Conservation (phyloP, 371 early-diverging fungal genomes). For the Dipsacomyces acuminosporus region DNA sequence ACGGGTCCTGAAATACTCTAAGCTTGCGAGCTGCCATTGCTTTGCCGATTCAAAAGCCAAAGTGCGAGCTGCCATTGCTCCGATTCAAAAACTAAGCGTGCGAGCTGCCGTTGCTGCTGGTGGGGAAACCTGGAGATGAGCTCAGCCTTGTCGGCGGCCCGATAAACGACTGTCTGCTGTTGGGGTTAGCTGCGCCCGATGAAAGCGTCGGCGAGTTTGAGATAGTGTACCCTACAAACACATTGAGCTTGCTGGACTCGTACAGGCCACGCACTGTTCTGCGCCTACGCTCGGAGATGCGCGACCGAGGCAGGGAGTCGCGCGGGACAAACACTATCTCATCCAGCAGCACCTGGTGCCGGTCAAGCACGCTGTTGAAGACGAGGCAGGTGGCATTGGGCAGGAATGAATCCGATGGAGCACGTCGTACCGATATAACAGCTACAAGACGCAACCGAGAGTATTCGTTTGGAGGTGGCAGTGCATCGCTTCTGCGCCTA, state of each 20-base stretch:
- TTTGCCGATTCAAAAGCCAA: too few relatives aligned
- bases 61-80: too few relatives aligned
- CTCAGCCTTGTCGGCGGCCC: slow-evolving; percentile 4
- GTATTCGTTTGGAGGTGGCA: not conserved
- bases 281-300: slow-evolving; percentile 48
- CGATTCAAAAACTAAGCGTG: too few relatives aligned
- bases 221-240: slow-evolving; percentile 26
- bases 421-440: slow-evolving; percentile 22
- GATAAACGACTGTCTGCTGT: slow-evolving; percentile 26
- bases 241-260: slow-evolving; percentile 47
- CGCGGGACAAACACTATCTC: slow-evolving; percentile 62
- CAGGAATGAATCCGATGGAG: slow-evolving; percentile 23
- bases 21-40: too few relatives aligned
- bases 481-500: not conserved
- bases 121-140: not conserved
- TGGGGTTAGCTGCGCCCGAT: slow-evolving; percentile 19
- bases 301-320: slow-evolving; percentile 56
- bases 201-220: slow-evolving; percentile 18
- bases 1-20: too few relatives aligned
- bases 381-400: slow-evolving; percentile 50
- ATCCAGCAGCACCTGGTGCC: slow-evolving; percentile 69
- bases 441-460: slow-evolving; percentile 27
- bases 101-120: not conserved
- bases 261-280: slow-evolving; percentile 44
- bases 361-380: slow-evolving; percentile 64